Evolutionary conservation across 345 rosid genomes (phyloP).

Genomic region (Anacardium occidentale): DNA sequence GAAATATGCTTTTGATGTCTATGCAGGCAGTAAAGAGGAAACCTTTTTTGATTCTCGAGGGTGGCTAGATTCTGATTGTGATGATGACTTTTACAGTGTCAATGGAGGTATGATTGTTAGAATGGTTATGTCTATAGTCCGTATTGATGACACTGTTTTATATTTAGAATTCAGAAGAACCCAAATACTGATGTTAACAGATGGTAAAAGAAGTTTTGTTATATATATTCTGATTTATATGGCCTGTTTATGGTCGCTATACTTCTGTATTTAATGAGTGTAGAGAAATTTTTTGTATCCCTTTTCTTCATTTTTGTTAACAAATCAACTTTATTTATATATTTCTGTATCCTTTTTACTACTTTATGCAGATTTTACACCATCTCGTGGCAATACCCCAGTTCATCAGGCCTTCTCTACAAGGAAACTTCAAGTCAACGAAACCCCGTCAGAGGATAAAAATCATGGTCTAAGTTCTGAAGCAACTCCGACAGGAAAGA

Average conservation of each 20-base stretch:
- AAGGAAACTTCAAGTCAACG: slow-evolving; percentile 41
- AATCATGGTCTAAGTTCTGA: slow-evolving; percentile 42
- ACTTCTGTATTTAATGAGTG: no score
- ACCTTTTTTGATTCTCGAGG: slow-evolving; percentile 74
- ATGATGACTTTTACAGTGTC: slow-evolving; percentile 90
- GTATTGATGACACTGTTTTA: neutral
- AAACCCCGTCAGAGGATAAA: slow-evolving; percentile 28
- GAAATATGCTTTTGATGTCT: neutral
- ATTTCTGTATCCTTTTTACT: neutral
- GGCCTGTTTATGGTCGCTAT: no score
- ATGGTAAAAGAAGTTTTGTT: neutral
- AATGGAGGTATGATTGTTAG: slow-evolving; percentile 66
- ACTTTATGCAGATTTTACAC: slow-evolving; percentile 72
- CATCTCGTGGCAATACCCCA: slow-evolving; percentile 84
- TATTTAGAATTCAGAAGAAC: neutral
- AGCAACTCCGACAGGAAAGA: slow-evolving; percentile 47
- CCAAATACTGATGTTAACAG: neutral
- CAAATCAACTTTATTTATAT: neutral
- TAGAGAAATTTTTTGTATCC: neutral
- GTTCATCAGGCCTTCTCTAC: slow-evolving; percentile 53
- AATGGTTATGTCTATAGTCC: neutral
- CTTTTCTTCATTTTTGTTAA: neutral
- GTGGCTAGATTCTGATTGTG: slow-evolving; percentile 84
- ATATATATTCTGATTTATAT: no score
- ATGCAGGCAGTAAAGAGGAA: slow-evolving; percentile 85